Base-by-base conservation (phyloP, 2,329 filamentous ascomycete genomes). In the Penicillium sp. region DNA sequence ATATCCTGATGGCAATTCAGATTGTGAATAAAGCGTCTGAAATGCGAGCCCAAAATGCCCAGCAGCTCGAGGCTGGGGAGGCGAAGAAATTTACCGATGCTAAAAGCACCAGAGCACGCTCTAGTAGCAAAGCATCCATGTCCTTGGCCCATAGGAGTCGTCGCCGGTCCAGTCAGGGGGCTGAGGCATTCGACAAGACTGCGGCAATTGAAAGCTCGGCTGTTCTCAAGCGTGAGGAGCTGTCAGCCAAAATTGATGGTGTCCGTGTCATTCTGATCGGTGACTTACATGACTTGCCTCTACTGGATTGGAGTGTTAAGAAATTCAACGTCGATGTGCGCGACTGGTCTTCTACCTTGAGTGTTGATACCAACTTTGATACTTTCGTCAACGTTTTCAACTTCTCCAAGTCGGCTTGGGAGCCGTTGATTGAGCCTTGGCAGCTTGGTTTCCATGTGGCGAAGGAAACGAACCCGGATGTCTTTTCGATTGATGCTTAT, bases 341-440 rank as follows among this genome's bases (percentile, higher is more conserved):
- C 63, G 91, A 99, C 70, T 99, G 95, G 95, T 93, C 93, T 1
- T 88, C 87, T 5, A 89, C 88, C 22, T 82, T 99, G 73, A 92
- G 88, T 68, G 93, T 91, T 0, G 91, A 97, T 70, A 90, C 91
- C 0, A 89, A 86, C n/a, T 87, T 99, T 48, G 91, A 97, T 61
- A 91, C 93, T 62, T 96, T 96, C 74, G 85, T 96, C 66, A 99
- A 98, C 68, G 89, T 99, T 26, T 99, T 96, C 81, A 99, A 99
- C 75, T 99, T 99, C 76, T 95, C 95, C 14, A 99, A 99, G 73
- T 99, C 95, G 0, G 91, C 92, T 3, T 99, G 95, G 95, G 95
- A 99, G 73, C 95, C 95, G 3, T 78, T 99, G 33, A 86, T 99
- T 26, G 95, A 99, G 72, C 96, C 96, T 8, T 99, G 95, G 95